Conservation (phyloP, 495 filamentous ascomycete species). For the Tuber calosporum region DNA sequence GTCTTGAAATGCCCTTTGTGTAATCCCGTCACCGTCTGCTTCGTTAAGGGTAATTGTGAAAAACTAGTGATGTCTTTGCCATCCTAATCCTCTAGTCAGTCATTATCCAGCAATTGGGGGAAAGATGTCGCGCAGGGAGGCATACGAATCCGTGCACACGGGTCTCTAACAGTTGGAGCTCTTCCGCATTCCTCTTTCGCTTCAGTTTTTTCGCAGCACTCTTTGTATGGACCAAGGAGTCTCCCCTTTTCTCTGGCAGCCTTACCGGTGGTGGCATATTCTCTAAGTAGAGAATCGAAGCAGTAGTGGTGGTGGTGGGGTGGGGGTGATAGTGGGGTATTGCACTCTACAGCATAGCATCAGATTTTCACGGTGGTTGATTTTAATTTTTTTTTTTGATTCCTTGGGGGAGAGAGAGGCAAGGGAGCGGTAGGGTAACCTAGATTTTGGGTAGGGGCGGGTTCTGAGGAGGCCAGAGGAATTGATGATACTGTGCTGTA, state of each 20-base stretch:
- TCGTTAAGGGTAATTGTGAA: slow-evolving; percentile 76
- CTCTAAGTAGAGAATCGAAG: neutral
- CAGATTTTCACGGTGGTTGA: neutral
- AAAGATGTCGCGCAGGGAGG: neutral
- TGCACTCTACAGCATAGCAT: neutral
- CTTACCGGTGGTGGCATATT: slow-evolving; percentile 24
- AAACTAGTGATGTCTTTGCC: slow-evolving; percentile 46
- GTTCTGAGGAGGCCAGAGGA: neutral
- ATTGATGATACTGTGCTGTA: neutral
- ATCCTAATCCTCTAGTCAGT: slow-evolving; percentile 13
- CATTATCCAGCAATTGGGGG: neutral
- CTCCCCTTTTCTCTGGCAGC: slow-evolving; percentile 24
- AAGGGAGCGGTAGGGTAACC: neutral
- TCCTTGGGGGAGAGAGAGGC: neutral
- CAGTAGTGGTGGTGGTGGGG: neutral
- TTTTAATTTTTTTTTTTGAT: neutral
- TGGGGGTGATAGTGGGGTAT: neutral
- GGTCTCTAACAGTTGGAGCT: slow-evolving; percentile 52
- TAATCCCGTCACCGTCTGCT: slow-evolving; percentile 71
- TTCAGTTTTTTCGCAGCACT: slow-evolving; percentile 49
- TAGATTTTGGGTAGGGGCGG: neutral
- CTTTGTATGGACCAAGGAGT: slow-evolving; percentile 27
- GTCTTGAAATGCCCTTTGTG: slow-evolving; percentile 80
- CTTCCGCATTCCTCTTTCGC: slow-evolving; percentile 57
- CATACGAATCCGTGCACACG: slow-evolving; percentile 48